phyloP scores from a whole-genome alignment of 1,284 basidiomycete genomes.

The Agroathelia rolfsii region DNA sequence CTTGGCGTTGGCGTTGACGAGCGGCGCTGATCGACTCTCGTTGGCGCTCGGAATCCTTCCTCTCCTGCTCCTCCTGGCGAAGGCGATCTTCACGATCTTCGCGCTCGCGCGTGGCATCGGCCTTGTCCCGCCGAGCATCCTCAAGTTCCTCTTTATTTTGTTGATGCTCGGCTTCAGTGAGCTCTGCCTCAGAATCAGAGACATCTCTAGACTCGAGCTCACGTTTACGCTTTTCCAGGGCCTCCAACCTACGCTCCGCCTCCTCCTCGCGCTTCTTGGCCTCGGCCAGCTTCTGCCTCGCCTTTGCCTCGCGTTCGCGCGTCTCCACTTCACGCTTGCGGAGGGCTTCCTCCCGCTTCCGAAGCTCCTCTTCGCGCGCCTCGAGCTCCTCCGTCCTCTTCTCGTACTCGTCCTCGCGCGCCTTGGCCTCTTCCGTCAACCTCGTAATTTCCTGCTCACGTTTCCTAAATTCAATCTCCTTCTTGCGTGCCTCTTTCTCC shows the following conservation, averaged over 20 bases:
- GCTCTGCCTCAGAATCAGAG: slow-evolving; percentile 13
- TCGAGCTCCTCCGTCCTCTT: slow-evolving; percentile 13
- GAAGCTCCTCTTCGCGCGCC: slow-evolving; percentile 22
- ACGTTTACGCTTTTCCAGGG: slow-evolving; percentile 6
- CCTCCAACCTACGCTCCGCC: slow-evolving; percentile 11
- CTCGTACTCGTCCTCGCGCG: too few relatives aligned
- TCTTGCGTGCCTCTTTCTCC: slow-evolving; percentile 21
- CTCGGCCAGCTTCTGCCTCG: slow-evolving; percentile 10
- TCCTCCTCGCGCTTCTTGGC: slow-evolving; percentile 10
- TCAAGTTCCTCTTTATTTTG: slow-evolving; percentile 8
- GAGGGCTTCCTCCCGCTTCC: slow-evolving; percentile 14
- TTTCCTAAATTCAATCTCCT: too few relatives aligned
- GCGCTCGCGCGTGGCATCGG: slow-evolving; percentile 6
- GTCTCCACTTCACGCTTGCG: too few relatives aligned
- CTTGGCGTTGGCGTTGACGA: too few relatives aligned
- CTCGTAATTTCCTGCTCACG: slow-evolving; percentile 10
- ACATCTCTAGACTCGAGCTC: too few relatives aligned
- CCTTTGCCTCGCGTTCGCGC: slow-evolving; percentile 12
- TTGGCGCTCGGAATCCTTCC: slow-evolving; percentile 8
- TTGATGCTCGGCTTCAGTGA: slow-evolving; percentile 16
- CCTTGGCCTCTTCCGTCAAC: slow-evolving; percentile 13
- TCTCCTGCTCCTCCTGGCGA: slow-evolving; percentile 3
- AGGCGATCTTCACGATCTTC: slow-evolving; percentile 7
- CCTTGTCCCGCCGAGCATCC: slow-evolving; percentile 1
- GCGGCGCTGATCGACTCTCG: slow-evolving; percentile 5